Conservation (phyloP, 495 filamentous ascomycete species). For the Podospora didyma region DNA sequence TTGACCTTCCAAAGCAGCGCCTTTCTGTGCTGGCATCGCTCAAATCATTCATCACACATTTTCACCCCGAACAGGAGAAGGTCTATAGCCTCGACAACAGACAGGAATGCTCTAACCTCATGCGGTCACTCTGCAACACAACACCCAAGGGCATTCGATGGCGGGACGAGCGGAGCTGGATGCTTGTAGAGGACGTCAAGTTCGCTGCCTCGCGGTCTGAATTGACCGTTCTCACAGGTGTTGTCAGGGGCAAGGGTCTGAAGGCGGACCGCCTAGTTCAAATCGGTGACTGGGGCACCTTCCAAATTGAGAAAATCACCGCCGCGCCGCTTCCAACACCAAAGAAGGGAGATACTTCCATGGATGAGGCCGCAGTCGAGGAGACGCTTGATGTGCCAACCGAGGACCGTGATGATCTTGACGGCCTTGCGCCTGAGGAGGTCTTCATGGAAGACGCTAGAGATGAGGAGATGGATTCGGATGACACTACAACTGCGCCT, state of each 20-base stretch:
- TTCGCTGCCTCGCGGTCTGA: conserved; percentile 55
- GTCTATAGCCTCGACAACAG: conserved; percentile 77
- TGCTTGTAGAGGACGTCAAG: conserved; percentile 78
- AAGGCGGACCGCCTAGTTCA: conserved; percentile 89
- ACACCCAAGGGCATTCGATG: conserved; percentile 88
- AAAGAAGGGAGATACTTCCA: conserved; percentile 59
- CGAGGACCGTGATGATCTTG: conserved; percentile 75
- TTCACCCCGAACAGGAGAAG: conserved; percentile 85
- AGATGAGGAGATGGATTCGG: conserved; percentile 50
- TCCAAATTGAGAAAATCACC: conserved; percentile 85
- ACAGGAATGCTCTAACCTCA: conserved; percentile 84
- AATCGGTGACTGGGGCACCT: conserved; percentile 91
- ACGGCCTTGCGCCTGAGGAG: conserved; percentile 76
- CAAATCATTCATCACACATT: conserved; percentile 87
- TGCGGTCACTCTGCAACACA: conserved; percentile 83
- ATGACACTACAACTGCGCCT: conserved; percentile 48
- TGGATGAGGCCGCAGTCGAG: conserved; percentile 57
- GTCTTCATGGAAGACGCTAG: conserved; percentile 68
- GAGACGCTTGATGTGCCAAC: conserved; percentile 62
- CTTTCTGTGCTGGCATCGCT: conserved; percentile 72
- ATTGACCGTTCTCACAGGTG: conserved; percentile 73
- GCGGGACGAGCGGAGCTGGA: conserved; percentile 92
- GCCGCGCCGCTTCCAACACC: conserved; percentile 57
- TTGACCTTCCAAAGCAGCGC: conserved; percentile 74
- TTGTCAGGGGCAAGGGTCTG: conserved; percentile 78